Evolutionary conservation across 257 asterid genomes (phyloP).

Genomic region (Lithospermum erythrorhizon): DNA sequence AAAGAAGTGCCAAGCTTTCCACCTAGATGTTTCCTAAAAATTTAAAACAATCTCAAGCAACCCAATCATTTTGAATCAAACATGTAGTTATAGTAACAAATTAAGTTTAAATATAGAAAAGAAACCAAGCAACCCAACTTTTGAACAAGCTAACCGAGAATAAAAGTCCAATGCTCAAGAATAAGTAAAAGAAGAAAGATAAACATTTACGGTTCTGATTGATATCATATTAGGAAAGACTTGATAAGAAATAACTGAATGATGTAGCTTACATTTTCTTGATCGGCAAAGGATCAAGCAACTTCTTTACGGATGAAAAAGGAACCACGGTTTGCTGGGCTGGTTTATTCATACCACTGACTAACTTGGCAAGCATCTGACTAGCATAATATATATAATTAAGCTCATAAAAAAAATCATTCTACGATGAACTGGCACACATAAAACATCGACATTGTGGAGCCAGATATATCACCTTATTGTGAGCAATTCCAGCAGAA

Average conservation of each 20-base stretch:
- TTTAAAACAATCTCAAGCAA: slow-evolving; percentile 1
- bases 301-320: slow-evolving; percentile 44
- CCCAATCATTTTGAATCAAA: background rate
- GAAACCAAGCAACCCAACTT: background rate
- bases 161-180: background rate
- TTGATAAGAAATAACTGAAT: background rate
- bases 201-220: background rate
- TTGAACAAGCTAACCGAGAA: background rate
- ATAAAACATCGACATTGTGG: background rate
- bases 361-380: slow-evolving; percentile 95
- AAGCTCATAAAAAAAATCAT: slow-evolving; percentile 1
- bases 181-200: background rate
- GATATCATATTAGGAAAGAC: background rate
- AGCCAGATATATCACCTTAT: slow-evolving; percentile 47
- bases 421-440: background rate
- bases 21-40: slow-evolving; percentile 90
- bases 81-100: background rate
- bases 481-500: slow-evolving; percentile 96
- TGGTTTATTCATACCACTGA: slow-evolving; percentile 97
- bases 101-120: background rate
- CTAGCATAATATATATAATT: slow-evolving; percentile 11
- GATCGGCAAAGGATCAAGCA: slow-evolving; percentile 71
- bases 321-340: slow-evolving; percentile 96
- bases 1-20: slow-evolving; percentile 92
- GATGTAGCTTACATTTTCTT: slow-evolving; percentile 59